Evolutionary conservation across 257 asterid species (phyloP), one percentile per base, ranked within the genome.

Genomic region (Solanum pinnatisectum): DNA sequence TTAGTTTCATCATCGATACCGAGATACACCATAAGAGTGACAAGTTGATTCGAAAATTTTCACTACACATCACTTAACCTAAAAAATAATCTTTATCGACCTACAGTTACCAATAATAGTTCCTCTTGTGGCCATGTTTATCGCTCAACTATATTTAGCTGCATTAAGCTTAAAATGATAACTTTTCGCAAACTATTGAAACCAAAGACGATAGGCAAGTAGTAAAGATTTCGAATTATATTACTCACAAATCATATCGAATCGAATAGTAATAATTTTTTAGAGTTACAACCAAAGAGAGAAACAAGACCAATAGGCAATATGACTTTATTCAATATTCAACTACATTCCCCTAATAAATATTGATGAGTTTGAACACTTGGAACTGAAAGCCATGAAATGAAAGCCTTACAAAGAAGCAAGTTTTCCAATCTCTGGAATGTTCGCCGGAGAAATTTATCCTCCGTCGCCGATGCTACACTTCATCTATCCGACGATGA

Each of bases 361-460:
- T 67, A 25, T 11, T 5, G 73, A 11, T 67, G 35, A 67, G 35
- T 67, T 67, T 10, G 20, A 37, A 6, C 33, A 39, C 23, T n/a
- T n/a, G 14, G 15, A 40, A 42, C 84, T 78, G 37, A 56, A 44
- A 46, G 65, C 67, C 36, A 56, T 39, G 77, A 86, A 91, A 92
- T 94, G 97, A 91, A 84, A 92, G 89, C 87, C 71, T 82, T 93
- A 77, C 32, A 36, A 46, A 92, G 88, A 86, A 87, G 86, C 91
- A 89, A 86, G 14, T 82, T 44, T 56, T 40, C 65, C 52, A 37
- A 14, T 36, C n/a, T 36, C 2, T 70, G 74, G 15, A 91, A 67
- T 84, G 63, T 65, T 12, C 76, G 84, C 52, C 20, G 25, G 88
- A 88, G 89, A 93, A 40, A 87, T 79, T 23, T 92, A 27, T 91